Conservation (phyloP, 202 grass and related monocot genomes). For the Dendrocalamus latiflorus region DNA sequence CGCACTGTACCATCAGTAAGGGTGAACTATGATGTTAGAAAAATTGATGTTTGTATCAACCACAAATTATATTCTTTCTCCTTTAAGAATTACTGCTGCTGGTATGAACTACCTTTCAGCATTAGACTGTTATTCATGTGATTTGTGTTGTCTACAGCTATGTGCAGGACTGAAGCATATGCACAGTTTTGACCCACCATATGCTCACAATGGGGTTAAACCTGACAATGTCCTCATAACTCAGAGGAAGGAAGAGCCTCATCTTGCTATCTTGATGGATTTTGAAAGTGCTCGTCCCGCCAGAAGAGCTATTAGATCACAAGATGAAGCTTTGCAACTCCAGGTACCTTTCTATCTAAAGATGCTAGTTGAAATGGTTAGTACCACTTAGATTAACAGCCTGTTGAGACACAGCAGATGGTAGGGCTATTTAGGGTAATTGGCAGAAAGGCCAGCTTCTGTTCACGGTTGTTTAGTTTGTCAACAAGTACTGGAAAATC, state of each 20-base stretch:
- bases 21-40: neutral
- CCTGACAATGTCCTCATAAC: slow-evolving; percentile 86
- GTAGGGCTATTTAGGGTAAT: neutral
- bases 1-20: neutral
- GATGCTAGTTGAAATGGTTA: neutral
- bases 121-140: neutral
- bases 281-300: slow-evolving; percentile 76
- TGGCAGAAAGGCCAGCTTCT: neutral
- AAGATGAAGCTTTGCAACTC: slow-evolving; percentile 62
- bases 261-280: slow-evolving; percentile 88
- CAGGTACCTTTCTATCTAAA: slow-evolving; percentile 45
- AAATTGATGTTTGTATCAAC: neutral
- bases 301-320: slow-evolving; percentile 65
- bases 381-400: neutral
- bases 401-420: neutral
- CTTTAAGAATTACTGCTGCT: neutral
- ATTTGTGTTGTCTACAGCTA: slow-evolving; percentile 44
- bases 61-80: neutral
- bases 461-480: neutral
- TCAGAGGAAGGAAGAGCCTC: slow-evolving; percentile 50
- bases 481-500: neutral
- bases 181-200: slow-evolving; percentile 92
- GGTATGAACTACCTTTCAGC: neutral
- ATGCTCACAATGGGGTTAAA: slow-evolving; percentile 85
- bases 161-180: slow-evolving; percentile 84